Evolutionary conservation across 495 filamentous ascomycete genomes (phyloP).

Genomic region (Penicillium samsonianum): DNA sequence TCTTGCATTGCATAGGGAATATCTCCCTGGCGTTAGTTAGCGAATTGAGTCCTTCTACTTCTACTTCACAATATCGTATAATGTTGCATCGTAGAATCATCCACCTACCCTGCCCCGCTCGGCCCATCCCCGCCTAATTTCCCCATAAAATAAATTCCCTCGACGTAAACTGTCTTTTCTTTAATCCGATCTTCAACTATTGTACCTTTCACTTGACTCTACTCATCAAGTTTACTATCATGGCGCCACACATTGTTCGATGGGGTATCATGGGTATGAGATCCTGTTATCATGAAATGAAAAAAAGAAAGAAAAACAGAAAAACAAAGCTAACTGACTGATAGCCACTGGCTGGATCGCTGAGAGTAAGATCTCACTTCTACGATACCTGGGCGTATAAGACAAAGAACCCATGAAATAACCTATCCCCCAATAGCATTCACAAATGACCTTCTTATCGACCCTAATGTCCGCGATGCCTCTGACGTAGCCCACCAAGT

Average conservation of each 20-base stretch:
- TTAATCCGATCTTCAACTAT: neutral
- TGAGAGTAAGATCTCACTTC: conserved; percentile 51
- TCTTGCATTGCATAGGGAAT: conserved; percentile 11
- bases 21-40: conserved; percentile 10
- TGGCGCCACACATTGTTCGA: conserved; percentile 55
- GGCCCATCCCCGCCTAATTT: conserved; percentile 29
- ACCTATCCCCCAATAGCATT: conserved; percentile 57
- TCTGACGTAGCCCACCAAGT: conserved; percentile 77
- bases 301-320: neutral
- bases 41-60: conserved; percentile 8
- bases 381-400: neutral
- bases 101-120: conserved; percentile 33
- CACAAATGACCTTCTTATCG: conserved; percentile 76
- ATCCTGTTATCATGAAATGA: neutral
- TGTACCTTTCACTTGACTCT: neutral
- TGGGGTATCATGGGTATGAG: conserved; percentile 76
- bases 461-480: conserved; percentile 70
- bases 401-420: neutral
- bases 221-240: conserved; percentile 21
- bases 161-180: neutral
- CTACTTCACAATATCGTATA: no score
- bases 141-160: conserved; percentile 19
- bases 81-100: neutral
- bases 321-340: conserved; percentile 20
- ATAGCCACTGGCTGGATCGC: conserved; percentile 79